Evolutionary conservation across 306 rosid species (phyloP), one percentile per base, ranked within the genome.

Genomic region (Acmispon strigosus): DNA sequence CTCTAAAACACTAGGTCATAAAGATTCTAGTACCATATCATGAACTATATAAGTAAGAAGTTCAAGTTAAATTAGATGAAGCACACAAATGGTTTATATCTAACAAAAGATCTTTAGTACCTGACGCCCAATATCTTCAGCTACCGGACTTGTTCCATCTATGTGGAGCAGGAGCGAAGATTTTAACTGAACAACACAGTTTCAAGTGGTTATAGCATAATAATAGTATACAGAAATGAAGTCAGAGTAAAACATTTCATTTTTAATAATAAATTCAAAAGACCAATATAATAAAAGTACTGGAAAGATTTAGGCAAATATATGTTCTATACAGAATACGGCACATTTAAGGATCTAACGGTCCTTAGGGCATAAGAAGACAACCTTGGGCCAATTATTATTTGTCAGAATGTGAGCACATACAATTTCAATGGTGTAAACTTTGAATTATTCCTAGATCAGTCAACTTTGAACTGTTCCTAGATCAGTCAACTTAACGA

Each of bases 71-170:
- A 22, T 22, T 22, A 22, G 24, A 1, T 22, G 24, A 22, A 22
- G 24, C 24, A 22, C 2, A 2, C 24, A 22, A 22, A 22, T 22
- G 24, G 24, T 22, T 22, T 22, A 22, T 22, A 22, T 22, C 24
- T 22, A 22, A 22, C 24, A 22, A 22, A 18, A 62, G 61, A 69
- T 68, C 49, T 54, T 19, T 18, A 8, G 59, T 76, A 92, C 98
- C 98, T 92, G 98, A 49, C 96, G 96, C 22, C 98, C 98, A 66
- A 92, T 92, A 80, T 92, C 98, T 87, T 92, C 96, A 19, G 98
- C 96, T 60, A 89, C 70, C 0, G 96, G 86, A 75, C 96, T 87
- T 34, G 98, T 87, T 56, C 98, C 98, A 63, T 89, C 98, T 17
- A 92, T 84, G 82, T 92, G 98, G 63, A 87, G 95, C 62, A 92